phyloP scores from a whole-genome alignment of 345 rosid species.

The Linum trigynum region DNA sequence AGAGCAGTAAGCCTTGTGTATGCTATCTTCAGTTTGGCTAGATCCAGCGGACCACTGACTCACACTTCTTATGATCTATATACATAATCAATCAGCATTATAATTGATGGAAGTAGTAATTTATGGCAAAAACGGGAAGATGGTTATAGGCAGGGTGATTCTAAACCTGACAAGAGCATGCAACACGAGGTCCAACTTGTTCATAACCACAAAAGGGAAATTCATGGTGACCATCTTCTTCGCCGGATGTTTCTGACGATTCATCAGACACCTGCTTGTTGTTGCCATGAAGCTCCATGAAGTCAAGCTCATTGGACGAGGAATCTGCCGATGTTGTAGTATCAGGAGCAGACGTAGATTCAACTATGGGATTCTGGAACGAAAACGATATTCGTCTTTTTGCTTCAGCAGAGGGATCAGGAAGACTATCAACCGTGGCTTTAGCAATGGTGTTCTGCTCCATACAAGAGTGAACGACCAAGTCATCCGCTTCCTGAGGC shows the following conservation, averaged over 20 bases:
- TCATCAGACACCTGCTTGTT: constrained; percentile 32
- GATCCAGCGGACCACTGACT: constrained; percentile 94
- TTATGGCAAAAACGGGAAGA: background rate
- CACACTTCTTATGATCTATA: constrained; percentile 70
- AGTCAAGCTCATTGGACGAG: constrained; percentile 16
- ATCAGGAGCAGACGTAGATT: constrained; percentile 18
- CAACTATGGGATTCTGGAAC: constrained; percentile 19
- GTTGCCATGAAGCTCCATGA: constrained; percentile 17
- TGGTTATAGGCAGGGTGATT: background rate
- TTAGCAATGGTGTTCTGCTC: constrained; percentile 17
- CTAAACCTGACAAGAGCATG: constrained; percentile 70
- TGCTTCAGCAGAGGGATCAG: constrained; percentile 9
- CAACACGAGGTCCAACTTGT: constrained; percentile 47
- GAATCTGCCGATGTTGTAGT: constrained; percentile 12
- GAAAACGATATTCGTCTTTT: constrained; percentile 11
- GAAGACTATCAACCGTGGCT: constrained; percentile 4
- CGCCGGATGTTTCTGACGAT: constrained; percentile 26
- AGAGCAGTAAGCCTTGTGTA: constrained; percentile 69
- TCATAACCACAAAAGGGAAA: constrained; percentile 19
- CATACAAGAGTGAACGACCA: constrained; percentile 10
- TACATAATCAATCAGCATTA: background rate
- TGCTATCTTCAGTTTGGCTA: constrained; percentile 82
- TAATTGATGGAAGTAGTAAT: background rate
- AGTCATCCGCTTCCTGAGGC: constrained; percentile 59
- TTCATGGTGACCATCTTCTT: constrained; percentile 25